A percentile compares a stretch with the other conserved stretches of the same genome.
Evolutionary conservation across 176 grass and related monocot genomes (phyloP).

Genomic region (Elymus sibiricus): DNA sequence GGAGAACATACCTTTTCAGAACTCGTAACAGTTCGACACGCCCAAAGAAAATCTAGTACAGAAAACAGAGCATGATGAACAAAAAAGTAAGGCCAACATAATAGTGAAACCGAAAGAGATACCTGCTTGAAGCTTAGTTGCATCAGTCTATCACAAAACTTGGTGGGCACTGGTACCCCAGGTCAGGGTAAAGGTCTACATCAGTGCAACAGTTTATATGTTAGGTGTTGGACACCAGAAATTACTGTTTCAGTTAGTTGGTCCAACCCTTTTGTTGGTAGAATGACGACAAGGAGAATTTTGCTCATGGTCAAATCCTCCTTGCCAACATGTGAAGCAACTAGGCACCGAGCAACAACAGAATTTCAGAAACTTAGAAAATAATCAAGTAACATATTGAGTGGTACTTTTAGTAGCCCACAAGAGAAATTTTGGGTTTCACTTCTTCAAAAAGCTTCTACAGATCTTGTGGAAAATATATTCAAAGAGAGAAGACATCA

Average conservation of each 20-base stretch:
- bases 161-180: background rate
- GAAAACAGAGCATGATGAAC: background rate
- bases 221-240: conserved; percentile 17
- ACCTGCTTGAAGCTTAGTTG: background rate
- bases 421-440: background rate
- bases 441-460: background rate
- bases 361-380: background rate
- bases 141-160: background rate
- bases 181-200: conserved; percentile 21
- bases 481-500: background rate
- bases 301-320: conserved; percentile 25
- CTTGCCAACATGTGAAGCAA: conserved; percentile 23
- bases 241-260: conserved; percentile 11
- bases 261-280: conserved; percentile 6
- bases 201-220: background rate
- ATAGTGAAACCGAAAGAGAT: background rate
- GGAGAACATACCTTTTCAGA: background rate
- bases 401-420: background rate
- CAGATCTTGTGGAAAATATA: background rate
- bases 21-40: no score
- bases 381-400: background rate
- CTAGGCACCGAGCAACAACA: conserved; percentile 24
- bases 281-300: background rate
- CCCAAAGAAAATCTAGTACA: background rate
- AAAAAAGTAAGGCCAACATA: background rate